These are phyloP conservation scores for Viola pubescens DNA, from an alignment of 441 rosid species.

Conservation along the genomic window DNA sequence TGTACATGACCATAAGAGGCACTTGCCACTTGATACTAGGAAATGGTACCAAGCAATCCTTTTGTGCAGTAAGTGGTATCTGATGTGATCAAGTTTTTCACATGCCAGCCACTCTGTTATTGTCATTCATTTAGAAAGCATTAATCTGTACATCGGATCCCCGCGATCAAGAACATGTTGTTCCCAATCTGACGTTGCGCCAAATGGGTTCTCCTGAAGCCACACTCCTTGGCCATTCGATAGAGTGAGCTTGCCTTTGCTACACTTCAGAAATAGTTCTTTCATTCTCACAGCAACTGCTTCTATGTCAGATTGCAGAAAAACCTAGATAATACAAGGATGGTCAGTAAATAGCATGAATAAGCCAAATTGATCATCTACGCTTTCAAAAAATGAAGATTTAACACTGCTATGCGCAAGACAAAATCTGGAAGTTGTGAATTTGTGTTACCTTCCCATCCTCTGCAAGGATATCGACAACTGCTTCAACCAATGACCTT, in stretches of 20 bases:
- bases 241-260: slow-evolving; percentile 40
- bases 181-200: slow-evolving; percentile 71
- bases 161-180: slow-evolving; percentile 52
- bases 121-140: slow-evolving; percentile 37
- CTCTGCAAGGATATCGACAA: slow-evolving; percentile 43
- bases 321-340: slow-evolving; percentile 34
- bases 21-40: background rate
- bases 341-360: slow-evolving; percentile 2
- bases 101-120: background rate
- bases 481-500: slow-evolving; percentile 56
- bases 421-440: background rate
- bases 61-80: background rate
- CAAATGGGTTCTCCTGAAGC: slow-evolving; percentile 67
- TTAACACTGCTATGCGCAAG: background rate
- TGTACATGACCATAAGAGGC: background rate
- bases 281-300: slow-evolving; percentile 56
- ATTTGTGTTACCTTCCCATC: slow-evolving; percentile 50
- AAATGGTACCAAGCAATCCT: background rate
- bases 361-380: background rate
- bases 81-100: background rate
- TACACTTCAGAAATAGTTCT: slow-evolving; percentile 40
- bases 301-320: slow-evolving; percentile 64
- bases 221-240: slow-evolving; percentile 27
- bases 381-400: background rate
- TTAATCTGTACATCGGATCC: slow-evolving; percentile 52